Percentiles rank a stretch among this genome's conserved stretches.
Conservation (phyloP, 208 protist genomes). For the Trypanosoma cruzi region DNA sequence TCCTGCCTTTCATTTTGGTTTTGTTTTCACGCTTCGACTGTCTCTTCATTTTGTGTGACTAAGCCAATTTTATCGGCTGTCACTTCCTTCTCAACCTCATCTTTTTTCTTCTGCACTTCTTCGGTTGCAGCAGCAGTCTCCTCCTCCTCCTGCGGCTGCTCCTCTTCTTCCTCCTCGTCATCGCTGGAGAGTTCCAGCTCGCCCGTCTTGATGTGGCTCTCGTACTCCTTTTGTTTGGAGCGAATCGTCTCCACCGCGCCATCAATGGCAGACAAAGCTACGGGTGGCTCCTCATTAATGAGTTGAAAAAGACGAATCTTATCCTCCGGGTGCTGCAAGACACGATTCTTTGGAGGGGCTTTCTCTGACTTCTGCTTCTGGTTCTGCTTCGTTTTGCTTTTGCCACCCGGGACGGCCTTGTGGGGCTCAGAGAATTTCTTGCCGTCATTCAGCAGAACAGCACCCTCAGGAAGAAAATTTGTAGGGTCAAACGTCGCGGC, state of each 20-base stretch:
- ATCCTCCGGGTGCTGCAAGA: slow-evolving; percentile 68
- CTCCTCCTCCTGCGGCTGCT: slow-evolving; percentile 10
- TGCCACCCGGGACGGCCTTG: slow-evolving; percentile 32
- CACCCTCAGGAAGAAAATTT: slow-evolving; percentile 55
- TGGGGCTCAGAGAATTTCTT: slow-evolving; percentile 47
- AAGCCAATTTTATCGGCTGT: background rate
- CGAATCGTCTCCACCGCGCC: slow-evolving; percentile 42
- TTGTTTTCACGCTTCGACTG: background rate
- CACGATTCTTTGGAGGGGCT: slow-evolving; percentile 17
- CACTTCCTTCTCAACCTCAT: slow-evolving; percentile 19
- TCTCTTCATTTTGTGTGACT: background rate
- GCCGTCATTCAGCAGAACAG: slow-evolving; percentile 66
- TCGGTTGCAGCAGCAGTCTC: background rate
- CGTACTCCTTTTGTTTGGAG: slow-evolving; percentile 51
- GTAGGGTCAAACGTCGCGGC: slow-evolving; percentile 69
- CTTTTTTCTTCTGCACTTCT: background rate
- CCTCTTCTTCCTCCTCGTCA: slow-evolving; percentile 61
- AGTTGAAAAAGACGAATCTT: slow-evolving; percentile 67
- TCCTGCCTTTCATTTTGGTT: background rate
- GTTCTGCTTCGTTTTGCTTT: slow-evolving; percentile 37
- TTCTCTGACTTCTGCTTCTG: slow-evolving; percentile 5
- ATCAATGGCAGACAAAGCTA: slow-evolving; percentile 48
- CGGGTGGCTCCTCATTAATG: slow-evolving; percentile 55
- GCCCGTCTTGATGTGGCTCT: slow-evolving; percentile 47
- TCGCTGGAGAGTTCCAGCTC: slow-evolving; percentile 62